Evolutionary conservation across 2,329 filamentous ascomycete genomes (phyloP).

Genomic region (Thermoascus crustaceus): DNA sequence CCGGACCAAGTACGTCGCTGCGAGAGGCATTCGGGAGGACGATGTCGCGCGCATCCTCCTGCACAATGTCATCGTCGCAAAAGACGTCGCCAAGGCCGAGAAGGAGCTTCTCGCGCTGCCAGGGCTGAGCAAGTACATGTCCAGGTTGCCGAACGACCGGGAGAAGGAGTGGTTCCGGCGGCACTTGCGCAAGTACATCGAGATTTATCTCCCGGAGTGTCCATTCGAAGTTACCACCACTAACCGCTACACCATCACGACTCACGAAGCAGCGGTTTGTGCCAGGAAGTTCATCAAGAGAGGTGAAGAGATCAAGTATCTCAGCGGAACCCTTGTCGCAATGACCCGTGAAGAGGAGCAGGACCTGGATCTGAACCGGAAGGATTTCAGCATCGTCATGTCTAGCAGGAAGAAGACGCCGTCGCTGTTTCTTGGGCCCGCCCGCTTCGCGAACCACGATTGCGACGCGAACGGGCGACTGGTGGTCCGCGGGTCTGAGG

Average conservation of each 20-base stretch:
- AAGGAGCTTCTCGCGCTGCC: slow-evolving; percentile 61
- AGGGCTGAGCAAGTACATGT: slow-evolving; percentile 64
- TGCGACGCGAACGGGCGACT: slow-evolving; percentile 86
- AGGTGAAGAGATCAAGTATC: slow-evolving; percentile 81
- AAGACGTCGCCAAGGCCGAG: slow-evolving; percentile 64
- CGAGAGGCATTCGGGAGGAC: slow-evolving; percentile 65
- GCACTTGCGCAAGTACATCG: slow-evolving; percentile 83
- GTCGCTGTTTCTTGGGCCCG: slow-evolving; percentile 88
- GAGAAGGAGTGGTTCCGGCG: slow-evolving; percentile 80
- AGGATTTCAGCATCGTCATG: slow-evolving; percentile 95
- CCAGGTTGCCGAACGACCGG: slow-evolving; percentile 59
- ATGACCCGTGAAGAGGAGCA: slow-evolving; percentile 89
- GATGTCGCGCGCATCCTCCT: slow-evolving; percentile 54
- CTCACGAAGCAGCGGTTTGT: slow-evolving; percentile 78
- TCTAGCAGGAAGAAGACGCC: slow-evolving; percentile 85
- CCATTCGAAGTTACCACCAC: slow-evolving; percentile 91
- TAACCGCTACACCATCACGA: slow-evolving; percentile 88
- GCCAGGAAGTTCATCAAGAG: slow-evolving; percentile 71
- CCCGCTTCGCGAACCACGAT: slow-evolving; percentile 94
- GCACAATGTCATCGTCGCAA: slow-evolving; percentile 62
- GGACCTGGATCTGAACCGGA: slow-evolving; percentile 68
- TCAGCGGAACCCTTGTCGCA: slow-evolving; percentile 82
- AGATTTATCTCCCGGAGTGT: slow-evolving; percentile 87
- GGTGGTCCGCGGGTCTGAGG: slow-evolving; percentile 71
- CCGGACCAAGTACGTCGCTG: slow-evolving; percentile 73